Evolutionary conservation across 1,139 yeast genomes (phyloP), one percentile per base, ranked within the genome.

Genomic region (Groenewaldozyma sp.): DNA sequence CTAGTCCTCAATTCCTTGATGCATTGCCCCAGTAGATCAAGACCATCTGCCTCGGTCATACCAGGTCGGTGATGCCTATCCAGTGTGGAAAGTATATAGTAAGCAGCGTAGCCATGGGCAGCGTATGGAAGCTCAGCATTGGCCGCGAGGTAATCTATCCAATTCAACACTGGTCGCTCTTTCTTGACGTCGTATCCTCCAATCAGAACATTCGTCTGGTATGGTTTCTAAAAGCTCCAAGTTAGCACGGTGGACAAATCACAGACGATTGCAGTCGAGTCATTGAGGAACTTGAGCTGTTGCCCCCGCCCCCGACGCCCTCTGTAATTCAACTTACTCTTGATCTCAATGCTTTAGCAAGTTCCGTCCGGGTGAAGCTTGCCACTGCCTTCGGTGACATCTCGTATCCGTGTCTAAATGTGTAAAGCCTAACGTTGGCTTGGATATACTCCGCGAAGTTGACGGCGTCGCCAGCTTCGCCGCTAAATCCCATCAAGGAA

Each of bases 101-200:
- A 93, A 2, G 94, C 94, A 27, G 98, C 95, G 56, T 93, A 91
- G 2, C 98, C 98, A 57, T 87, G 95, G 2, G 95, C 95, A 10
- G 94, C 96, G 58, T 93, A 91, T 17, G 98, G 97, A 44, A 91
- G 70, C 46, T 81, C 86, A 14, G 81, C 94, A 50, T 80, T 77
- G 3, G 98, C 86, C 2, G 98, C 98, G 54, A 93, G 68, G 60
- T 91, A 91, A 60, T 91, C 99, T 51, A 93, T 83, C 81, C 93
- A 87, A 58, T 82, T 79, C 57, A 91, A 72, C 35, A 76, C 69
- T 27, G 97, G 88, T 48, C 67, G 67, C 38, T 70, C 60, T 17
- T 70, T 70, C 52, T 75, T 80, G 17, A 68, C 65, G 58, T 86
- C 94, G 58, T 70, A 82, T 9, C 98, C 97, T 31, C 83, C 98